Base-by-base conservation (phyloP, 2,329 filamentous ascomycete species). In the Microthyrium microscopicum region DNA sequence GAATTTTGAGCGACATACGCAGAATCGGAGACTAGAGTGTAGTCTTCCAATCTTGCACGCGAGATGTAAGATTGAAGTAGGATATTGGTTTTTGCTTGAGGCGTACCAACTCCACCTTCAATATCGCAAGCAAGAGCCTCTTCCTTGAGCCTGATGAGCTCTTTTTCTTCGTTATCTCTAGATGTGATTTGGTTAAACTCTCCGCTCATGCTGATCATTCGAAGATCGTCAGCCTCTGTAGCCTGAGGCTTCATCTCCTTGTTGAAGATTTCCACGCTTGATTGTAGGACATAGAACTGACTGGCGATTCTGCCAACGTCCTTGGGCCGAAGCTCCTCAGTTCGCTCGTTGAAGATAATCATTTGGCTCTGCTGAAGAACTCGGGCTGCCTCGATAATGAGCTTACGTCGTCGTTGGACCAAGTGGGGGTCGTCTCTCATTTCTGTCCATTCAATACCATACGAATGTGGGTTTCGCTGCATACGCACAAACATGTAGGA, bases 111-210 rank as follows among this genome's bases (percentile, higher is more conserved):
- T 2, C 66, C 66, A 28, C 75, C 78, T 35, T 75, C 77, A 16
- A 95, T 74, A 42, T 85, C 73, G 38, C 85, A 93, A 13, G 77
- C 75, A 9, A 80, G 69, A 32, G 47, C 47, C 2, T 48, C 64
- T 21, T 84, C 73, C 41, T 71, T 73, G 33, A 98, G 64, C 16
- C 70, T 66, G 13, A 67, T 67, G n/a, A 98, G 63, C 52, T 98
- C 91, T 46, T 85, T 80, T 36, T 78, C 76, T 55, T 98, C 91
- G 33, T 62, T 89, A 35, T 98, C 89, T 40, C 91, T 68, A 4
- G 80, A 84, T 50, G 94, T 85, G 26, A 98, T 81, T 43, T 98
- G 93, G 58, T 95, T 84, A 45, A 98, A 98, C 53, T 98, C 89
- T 42, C 85, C 84, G 51, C 85, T 93, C 79, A 89, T 84, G 44